A percentile compares a stretch with the other conserved stretches of the same genome.
phyloP scores from a whole-genome alignment of 2,329 filamentous ascomycete species.

The Blastomyces percursus region DNA sequence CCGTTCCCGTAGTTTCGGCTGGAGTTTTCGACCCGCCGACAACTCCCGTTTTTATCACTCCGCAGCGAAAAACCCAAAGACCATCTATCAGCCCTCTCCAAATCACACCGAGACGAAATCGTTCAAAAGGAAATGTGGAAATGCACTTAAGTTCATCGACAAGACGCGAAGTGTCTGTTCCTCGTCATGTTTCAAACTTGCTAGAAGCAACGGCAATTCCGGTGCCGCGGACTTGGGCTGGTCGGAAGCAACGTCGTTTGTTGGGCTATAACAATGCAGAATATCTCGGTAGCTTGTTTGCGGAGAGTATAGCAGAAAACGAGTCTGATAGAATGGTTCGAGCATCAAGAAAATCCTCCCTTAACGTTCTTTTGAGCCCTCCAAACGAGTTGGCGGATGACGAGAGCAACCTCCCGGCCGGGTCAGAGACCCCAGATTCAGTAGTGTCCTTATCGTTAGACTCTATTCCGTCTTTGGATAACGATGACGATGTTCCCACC shows the following conservation, averaged over 20 bases:
- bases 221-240: conserved; percentile 34
- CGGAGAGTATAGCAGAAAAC: conserved; percentile 40
- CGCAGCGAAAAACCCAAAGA: conserved; percentile 6
- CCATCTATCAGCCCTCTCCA: conserved; percentile 14
- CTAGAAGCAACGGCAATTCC: conserved; percentile 51
- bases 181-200: conserved; percentile 47
- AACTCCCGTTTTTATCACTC: conserved; percentile 13
- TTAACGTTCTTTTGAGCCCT: conserved; percentile 47
- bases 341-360: conserved; percentile 32
- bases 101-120: conserved; percentile 28
- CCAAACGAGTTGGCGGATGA: conserved; percentile 36
- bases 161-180: conserved; percentile 34
- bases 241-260: conserved; percentile 30
- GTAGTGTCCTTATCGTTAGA: conserved; percentile 46
- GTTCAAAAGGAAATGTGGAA: conserved; percentile 20
- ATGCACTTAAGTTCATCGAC: conserved; percentile 17
- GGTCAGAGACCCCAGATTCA: conserved; percentile 36
- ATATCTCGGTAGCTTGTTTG: conserved; percentile 47
- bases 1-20: conserved; percentile 3
- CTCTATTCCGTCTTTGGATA: conserved; percentile 46
- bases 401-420: conserved; percentile 24
- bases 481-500: conserved; percentile 38
- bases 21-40: conserved; percentile 3
- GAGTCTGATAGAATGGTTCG: conserved; percentile 31
- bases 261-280: conserved; percentile 34